phyloP scores from a whole-genome alignment of 768 basidiomycete species.

The Boletales sp. region DNA sequence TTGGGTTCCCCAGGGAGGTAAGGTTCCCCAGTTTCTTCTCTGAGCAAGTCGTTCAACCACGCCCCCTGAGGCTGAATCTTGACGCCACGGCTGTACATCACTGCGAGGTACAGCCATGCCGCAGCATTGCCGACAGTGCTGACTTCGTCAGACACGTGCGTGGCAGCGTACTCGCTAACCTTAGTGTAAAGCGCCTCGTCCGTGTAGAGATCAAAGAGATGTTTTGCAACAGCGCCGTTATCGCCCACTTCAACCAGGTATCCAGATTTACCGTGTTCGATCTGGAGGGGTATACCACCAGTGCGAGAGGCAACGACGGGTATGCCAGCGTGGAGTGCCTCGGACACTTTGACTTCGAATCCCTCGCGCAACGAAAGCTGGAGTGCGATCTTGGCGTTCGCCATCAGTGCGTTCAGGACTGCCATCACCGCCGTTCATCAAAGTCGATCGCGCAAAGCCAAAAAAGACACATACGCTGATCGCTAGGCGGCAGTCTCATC shows the following conservation, averaged over 20 bases:
- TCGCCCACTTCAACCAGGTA: constrained; percentile 79
- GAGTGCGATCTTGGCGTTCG: constrained; percentile 83
- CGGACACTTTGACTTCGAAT: constrained; percentile 96
- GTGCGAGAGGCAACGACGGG: constrained; percentile 82
- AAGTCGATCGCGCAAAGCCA: neutral
- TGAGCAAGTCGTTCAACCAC: constrained; percentile 81
- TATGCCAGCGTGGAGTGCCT: constrained; percentile 87
- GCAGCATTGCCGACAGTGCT: constrained; percentile 78
- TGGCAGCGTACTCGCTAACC: constrained; percentile 65
- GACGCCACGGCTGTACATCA: constrained; percentile 73
- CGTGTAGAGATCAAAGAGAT: constrained; percentile 75
- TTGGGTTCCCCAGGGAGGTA: constrained; percentile 67
- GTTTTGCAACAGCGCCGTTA: constrained; percentile 67
- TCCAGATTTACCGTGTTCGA: constrained; percentile 84
- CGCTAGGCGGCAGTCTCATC: constrained; percentile 78
- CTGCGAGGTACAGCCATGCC: constrained; percentile 66
- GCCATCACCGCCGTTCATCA: constrained; percentile 9
- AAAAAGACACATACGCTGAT: constrained; percentile 57
- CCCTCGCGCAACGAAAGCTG: constrained; percentile 94
- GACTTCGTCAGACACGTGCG: constrained; percentile 82
- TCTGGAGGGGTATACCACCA: constrained; percentile 92
- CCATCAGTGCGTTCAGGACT: constrained; percentile 87
- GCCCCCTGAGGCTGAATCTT: constrained; percentile 78
- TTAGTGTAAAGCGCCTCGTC: constrained; percentile 62
- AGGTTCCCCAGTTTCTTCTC: constrained; percentile 69